Evolutionary conservation across 129 eudicot species (phyloP), one percentile per base, ranked within the genome.

Genomic region (Lactuca saligna): DNA sequence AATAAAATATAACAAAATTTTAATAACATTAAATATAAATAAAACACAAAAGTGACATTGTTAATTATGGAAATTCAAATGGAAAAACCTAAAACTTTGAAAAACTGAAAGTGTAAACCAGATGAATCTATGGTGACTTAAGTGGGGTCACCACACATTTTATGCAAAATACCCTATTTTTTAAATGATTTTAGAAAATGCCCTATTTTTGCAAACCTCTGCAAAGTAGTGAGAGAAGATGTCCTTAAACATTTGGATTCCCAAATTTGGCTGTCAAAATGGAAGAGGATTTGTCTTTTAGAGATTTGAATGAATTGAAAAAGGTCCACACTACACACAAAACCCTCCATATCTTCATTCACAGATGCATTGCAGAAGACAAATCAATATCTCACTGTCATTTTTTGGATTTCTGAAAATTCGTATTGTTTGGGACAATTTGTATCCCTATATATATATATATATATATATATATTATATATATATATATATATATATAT

Each of bases 281-380:
- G 67, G 61, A 59, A 66, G 79, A 46, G 55, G 49, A 5, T 75
- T 75, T 75, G 79, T 75, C 79, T 35, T 72, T 66, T 75, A 66
- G 79, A 66, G 61, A 66, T 75, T n/a, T 17, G 73, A 73, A 63
- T 39, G 46, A 53, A 51, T 60, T 34, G 65, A 69, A 69, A 63
- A 75, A 74, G 74, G 58, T 68, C 80, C 73, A 75, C 68, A 75
- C 68, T 60, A 51, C 32, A 15, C n/a, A 38, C 3, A 61, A 61
- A 33, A 10, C 44, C 49, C 63, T 60, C 68, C 69, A 67, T 68
- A 58, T 75, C 67, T 67, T 67, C 68, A 59, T 75, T 58, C 55
- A 59, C 29, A 75, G 68, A 75, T 75, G 31, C 55, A 67, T 75
- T 75, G 74, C 74, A 75, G 68, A 75, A 75, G 80, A 75, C 80